A percentile compares a stretch with the other conserved stretches of the same genome.
These are phyloP conservation scores for Lasiodiplodia citricola DNA, from an alignment of 2,329 filamentous ascomycete genomes.

Conservation along the genomic window DNA sequence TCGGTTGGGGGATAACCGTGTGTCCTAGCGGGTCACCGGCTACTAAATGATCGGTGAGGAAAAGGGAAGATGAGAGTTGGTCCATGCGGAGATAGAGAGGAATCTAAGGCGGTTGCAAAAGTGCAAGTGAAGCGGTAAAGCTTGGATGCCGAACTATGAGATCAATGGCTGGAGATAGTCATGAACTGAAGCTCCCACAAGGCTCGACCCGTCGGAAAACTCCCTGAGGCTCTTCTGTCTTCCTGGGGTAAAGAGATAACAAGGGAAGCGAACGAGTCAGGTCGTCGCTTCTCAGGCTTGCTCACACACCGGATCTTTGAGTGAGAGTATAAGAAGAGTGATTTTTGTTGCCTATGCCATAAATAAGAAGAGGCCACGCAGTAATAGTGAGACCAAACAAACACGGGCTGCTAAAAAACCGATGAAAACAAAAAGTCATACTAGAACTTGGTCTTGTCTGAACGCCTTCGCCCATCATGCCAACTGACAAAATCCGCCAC, in stretches of 20 bases:
- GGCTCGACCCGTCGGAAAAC: background rate
- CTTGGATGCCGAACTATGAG: background rate
- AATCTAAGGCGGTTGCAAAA: background rate
- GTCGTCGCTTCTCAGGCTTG: background rate
- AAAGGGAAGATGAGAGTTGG: background rate
- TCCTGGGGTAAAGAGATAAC: background rate
- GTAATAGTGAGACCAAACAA: background rate
- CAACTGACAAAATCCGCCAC: background rate
- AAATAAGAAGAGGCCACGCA: background rate
- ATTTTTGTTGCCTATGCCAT: conserved; percentile 22
- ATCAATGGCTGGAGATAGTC: background rate
- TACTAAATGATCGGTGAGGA: background rate
- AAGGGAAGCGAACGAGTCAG: background rate
- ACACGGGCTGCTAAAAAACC: background rate
- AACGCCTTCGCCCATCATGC: conserved; percentile 24
- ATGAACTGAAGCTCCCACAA: background rate
- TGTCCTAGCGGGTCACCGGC: background rate
- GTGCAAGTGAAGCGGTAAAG: background rate
- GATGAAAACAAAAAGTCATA: conserved; percentile 12
- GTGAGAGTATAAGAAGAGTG: background rate
- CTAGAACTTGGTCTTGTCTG: conserved; percentile 24
- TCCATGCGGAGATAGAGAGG: background rate
- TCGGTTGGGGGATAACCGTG: background rate
- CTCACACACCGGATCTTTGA: background rate
- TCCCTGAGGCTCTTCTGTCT: background rate